phyloP scores from a whole-genome alignment of 345 rosid species.

The Lepidium aucheri region DNA sequence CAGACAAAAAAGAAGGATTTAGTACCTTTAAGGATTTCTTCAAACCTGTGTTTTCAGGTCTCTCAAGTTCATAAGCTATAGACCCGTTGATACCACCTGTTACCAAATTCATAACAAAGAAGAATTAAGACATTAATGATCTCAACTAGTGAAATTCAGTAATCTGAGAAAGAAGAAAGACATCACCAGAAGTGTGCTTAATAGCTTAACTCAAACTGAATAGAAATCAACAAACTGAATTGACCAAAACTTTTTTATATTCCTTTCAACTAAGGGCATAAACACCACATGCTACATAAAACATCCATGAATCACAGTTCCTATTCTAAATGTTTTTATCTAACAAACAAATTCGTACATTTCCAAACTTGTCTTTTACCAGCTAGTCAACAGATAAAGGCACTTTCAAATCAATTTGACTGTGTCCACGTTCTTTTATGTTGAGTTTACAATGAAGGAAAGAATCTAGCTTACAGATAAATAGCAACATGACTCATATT shows the following conservation, averaged over 20 bases:
- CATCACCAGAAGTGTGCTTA: neutral
- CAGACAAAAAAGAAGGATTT: neutral
- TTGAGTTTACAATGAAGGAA: neutral
- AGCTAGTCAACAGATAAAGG: neutral
- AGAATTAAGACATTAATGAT: neutral
- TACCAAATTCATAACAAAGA: neutral
- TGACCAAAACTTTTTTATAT: neutral
- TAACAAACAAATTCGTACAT: neutral
- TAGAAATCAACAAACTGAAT: neutral
- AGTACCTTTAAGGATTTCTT: conserved; percentile 66
- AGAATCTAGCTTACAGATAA: neutral
- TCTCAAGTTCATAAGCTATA: conserved; percentile 70
- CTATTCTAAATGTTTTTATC: neutral
- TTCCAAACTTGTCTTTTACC: neutral
- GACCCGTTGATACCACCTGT: conserved; percentile 97
- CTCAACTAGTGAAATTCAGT: neutral
- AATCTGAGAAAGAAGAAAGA: neutral
- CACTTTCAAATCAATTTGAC: neutral
- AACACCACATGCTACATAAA: neutral
- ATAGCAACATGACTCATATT: neutral
- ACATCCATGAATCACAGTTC: neutral
- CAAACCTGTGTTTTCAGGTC: conserved; percentile 88
- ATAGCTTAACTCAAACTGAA: neutral
- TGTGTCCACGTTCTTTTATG: neutral
- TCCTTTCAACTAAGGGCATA: neutral